Conservation (phyloP, 768 basidiomycete genomes). For the Tulasnella sp. region DNA sequence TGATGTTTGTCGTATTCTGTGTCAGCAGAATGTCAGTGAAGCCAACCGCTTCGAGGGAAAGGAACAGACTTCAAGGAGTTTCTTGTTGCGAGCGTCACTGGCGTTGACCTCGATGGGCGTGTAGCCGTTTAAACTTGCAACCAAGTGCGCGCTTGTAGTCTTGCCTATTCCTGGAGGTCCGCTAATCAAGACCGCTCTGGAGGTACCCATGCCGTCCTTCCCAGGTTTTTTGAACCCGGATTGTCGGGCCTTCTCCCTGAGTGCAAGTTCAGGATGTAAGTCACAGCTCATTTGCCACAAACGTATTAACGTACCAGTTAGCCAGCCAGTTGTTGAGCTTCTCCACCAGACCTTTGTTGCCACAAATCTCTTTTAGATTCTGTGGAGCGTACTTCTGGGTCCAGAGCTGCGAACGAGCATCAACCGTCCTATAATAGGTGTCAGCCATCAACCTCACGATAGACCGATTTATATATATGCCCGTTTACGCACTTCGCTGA, state of each 20-base stretch:
- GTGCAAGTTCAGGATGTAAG: background rate
- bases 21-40: background rate
- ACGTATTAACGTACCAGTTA: slow-evolving; percentile 56
- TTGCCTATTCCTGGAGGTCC: slow-evolving; percentile 97
- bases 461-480: background rate
- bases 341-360: slow-evolving; percentile 88
- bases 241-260: slow-evolving; percentile 67
- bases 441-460: background rate
- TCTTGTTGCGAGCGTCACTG: slow-evolving; percentile 92
- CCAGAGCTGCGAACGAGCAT: slow-evolving; percentile 65
- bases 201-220: slow-evolving; percentile 78
- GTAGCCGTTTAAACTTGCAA: slow-evolving; percentile 83
- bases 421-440: slow-evolving; percentile 25
- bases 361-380: slow-evolving; percentile 81
- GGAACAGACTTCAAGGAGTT: slow-evolving; percentile 75
- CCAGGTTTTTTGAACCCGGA: slow-evolving; percentile 89
- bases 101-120: slow-evolving; percentile 95
- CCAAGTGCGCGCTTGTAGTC: slow-evolving; percentile 90
- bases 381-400: slow-evolving; percentile 92
- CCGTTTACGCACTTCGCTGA: slow-evolving; percentile 26
- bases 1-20: slow-evolving; percentile 83
- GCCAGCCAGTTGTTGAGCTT: slow-evolving; percentile 80
- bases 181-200: slow-evolving; percentile 79
- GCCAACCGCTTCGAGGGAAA: background rate
- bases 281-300: background rate